Evolutionary conservation across 371 early-diverging fungal genomes (phyloP), one percentile per base, ranked within the genome.

Genomic region (Mucor ambiguus): DNA sequence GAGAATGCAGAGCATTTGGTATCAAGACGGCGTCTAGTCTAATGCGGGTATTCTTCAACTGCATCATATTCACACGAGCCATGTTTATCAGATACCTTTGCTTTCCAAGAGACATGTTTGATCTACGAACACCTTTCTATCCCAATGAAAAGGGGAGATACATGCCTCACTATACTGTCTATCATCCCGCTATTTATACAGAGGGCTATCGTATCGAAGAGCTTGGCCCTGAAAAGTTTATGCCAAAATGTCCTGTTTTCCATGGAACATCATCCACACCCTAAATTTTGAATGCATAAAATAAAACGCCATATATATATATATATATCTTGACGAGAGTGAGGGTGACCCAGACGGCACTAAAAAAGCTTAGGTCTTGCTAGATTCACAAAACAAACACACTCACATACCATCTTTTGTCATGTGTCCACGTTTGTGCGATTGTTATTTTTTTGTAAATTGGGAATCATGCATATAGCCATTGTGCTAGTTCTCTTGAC

Each of bases 171-270:
- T 73, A 69, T n/a, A 60, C 61, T 69, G 61, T 73, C 0, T 73
- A 67, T 33, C 41, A 69, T 28, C 69, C 69, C 7, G 41, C 66
- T 11, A 66, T 73, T 44, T 73, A 73, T 33, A 41, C 24, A 11
- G 61, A 69, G 0, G 73, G 73, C 11, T 73, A 73, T 24, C 66
- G 67, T 16, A 52, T 73, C 29, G 69, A 69, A 58, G 73, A 73
- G 43, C 55, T 73, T 2, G 73, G 73, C 4, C 73, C 72, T 48
- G 72, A 72, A 38, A 72, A 68, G 35, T 72, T 72, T 30, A 59
- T 72, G 63, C 72, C 69, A 4, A 72, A 72, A 55, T 72, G 72
- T 18, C 72, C 72, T 18, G 67, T 70, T 7, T 66, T 65, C 11
- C 70, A 69, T 38, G 56, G 56, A 22, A 1, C 56, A n/a, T 22